Percentiles rank a stretch among this genome's conserved stretches.
Conservation (phyloP, 441 rosid genomes). For the Geranium incanum region DNA sequence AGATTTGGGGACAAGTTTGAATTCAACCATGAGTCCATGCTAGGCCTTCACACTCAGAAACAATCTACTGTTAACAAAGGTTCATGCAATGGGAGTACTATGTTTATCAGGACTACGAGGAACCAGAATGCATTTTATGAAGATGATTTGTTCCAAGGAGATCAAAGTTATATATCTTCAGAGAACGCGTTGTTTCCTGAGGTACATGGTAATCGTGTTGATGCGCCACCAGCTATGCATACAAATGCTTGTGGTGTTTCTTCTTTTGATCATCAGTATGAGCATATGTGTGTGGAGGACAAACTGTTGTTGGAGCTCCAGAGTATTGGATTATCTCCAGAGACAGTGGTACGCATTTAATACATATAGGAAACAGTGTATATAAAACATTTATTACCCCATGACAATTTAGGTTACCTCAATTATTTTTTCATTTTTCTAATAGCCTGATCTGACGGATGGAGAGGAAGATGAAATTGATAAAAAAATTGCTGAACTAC, state of each 20-base stretch:
- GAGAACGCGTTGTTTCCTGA: slow-evolving; percentile 40
- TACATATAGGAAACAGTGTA: slow-evolving; percentile 8
- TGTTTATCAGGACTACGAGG: slow-evolving; percentile 48
- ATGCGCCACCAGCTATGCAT: slow-evolving; percentile 35
- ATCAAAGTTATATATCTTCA: slow-evolving; percentile 48
- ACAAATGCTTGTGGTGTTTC: slow-evolving; percentile 27
- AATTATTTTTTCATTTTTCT: slow-evolving; percentile 4
- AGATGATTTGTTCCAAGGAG: slow-evolving; percentile 41
- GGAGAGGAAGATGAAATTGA: slow-evolving; percentile 59
- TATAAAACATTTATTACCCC: background rate
- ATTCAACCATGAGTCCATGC: slow-evolving; percentile 61
- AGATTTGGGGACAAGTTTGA: slow-evolving; percentile 71
- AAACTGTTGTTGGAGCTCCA: slow-evolving; percentile 72
- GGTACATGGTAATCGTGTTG: slow-evolving; percentile 30
- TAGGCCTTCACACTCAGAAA: slow-evolving; percentile 55
- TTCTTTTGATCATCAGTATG: slow-evolving; percentile 55
- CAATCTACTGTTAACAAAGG: slow-evolving; percentile 44
- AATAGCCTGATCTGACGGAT: slow-evolving; percentile 90
- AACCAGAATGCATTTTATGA: slow-evolving; percentile 24
- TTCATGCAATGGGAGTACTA: slow-evolving; percentile 57
- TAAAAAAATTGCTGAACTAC: slow-evolving; percentile 56
- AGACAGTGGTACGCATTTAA: slow-evolving; percentile 54
- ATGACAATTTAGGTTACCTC: background rate
- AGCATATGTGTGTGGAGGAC: slow-evolving; percentile 64
- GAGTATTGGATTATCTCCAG: slow-evolving; percentile 76